Evolutionary conservation across 345 rosid species (phyloP), one percentile per base, ranked within the genome.

Genomic region (Balakata baccata): DNA sequence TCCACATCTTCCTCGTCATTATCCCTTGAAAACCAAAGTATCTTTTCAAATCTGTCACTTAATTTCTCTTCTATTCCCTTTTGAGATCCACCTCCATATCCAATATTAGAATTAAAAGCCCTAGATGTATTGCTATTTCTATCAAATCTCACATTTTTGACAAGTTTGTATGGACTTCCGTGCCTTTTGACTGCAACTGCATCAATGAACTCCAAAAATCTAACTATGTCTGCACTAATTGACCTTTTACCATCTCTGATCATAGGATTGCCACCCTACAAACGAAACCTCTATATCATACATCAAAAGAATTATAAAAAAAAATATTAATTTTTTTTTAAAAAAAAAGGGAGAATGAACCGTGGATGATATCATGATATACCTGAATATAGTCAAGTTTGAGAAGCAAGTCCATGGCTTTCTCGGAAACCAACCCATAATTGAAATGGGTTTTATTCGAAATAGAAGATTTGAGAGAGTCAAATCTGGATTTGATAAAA

Each of bases 351-450:
- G 63, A 17, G 1, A 74, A 54, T 34, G 5, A 38, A 47, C 71
- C 54, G 47, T 29, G 5, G 18, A 54, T 61, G 62, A 18, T 38
- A 25, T 84, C 16, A 54, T 61, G 62, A 18, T 38, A 25, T 84
- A 94, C 98, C 95, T 88, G 89, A 83, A 92, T 77, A 60, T 89
- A 89, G 78, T 92, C 97, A n/a, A 92, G 86, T 51, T 85, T 79
- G 46, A 87, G 85, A 71, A 92, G 90, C 87, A 92, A 85, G 66
- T 83, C 86, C 82, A 79, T 78, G 72, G 86, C 91, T 84, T 84
- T 85, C 45, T 70, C 85, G 74, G 94, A 88, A 68, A 85, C 81
- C 67, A 67, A 75, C 8, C 73, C 81, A n/a, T 50, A 81, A 77
- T 84, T 84, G 71, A 88, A 78, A 77, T 70, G 84, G 72, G 84